phyloP scores from a whole-genome alignment of 768 basidiomycete genomes.

The Heimioporus sp. region DNA sequence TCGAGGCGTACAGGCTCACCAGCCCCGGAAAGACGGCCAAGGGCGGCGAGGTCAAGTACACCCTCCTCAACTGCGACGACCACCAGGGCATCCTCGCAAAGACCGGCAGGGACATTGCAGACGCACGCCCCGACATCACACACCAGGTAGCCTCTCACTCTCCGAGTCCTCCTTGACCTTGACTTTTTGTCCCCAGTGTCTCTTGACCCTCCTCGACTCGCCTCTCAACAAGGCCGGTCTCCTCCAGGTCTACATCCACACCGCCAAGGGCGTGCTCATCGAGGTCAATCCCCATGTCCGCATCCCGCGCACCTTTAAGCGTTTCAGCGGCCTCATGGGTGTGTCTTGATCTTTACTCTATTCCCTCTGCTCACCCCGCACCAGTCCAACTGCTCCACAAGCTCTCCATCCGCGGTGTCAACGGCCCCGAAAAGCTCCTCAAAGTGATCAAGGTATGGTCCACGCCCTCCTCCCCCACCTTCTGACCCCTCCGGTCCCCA shows the following conservation, averaged over 20 bases:
- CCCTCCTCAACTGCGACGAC: conserved; percentile 96
- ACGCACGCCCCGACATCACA: conserved; percentile 98
- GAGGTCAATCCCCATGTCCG: conserved; percentile 98
- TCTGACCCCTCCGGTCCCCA: conserved; percentile 31
- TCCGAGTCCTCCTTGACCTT: background rate
- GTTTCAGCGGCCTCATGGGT: conserved; percentile 99
- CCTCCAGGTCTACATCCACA: conserved; percentile 97
- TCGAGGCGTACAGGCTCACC: conserved; percentile 90
- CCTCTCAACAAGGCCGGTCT: conserved; percentile 97
- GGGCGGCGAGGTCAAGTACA: conserved; percentile 87
- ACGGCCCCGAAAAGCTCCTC: conserved; percentile 93
- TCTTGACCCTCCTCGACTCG: conserved; percentile 94
- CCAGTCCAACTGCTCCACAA: conserved; percentile 96
- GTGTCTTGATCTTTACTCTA: background rate
- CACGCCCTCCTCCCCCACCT: background rate
- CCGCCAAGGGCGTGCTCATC: conserved; percentile 92
- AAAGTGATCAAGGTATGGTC: conserved; percentile 87
- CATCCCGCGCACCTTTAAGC: conserved; percentile 97
- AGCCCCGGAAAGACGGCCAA: conserved; percentile 52
- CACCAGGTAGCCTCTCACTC: conserved; percentile 70
- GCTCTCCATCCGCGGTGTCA: conserved; percentile 91
- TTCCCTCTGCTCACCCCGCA: conserved; percentile 5
- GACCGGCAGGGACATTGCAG: conserved; percentile 96
- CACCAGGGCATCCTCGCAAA: conserved; percentile 98
- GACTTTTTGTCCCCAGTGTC: conserved; percentile 60